phyloP scores from a whole-genome alignment of 352 stramenopile genomes.

The Phytophthora tentaculata region DNA sequence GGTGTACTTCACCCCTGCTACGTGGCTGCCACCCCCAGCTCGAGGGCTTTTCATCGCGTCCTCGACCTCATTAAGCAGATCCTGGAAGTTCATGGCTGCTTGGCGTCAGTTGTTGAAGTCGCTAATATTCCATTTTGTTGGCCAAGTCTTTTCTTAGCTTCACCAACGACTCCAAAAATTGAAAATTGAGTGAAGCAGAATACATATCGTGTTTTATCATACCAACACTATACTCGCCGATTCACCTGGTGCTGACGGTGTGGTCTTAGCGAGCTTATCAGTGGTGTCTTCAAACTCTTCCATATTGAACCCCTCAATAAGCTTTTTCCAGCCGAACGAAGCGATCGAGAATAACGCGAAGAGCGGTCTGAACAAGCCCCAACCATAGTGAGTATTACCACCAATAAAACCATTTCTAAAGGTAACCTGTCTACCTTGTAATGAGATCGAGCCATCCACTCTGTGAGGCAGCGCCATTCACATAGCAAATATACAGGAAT shows the following conservation, averaged over 20 bases:
- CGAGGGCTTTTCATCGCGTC: conserved; percentile 55
- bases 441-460: conserved; percentile 74
- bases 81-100: conserved; percentile 67
- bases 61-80: conserved; percentile 78
- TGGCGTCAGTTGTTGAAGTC: too few species aligned
- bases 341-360: conserved; percentile 73
- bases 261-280: conserved; percentile 21
- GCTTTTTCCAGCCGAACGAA: conserved; percentile 66
- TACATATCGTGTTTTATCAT: conserved; percentile 33
- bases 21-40: conserved; percentile 13
- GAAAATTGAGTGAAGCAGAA: conserved; percentile 12
- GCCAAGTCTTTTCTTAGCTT: conserved; percentile 33
- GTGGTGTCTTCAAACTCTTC: conserved; percentile 43
- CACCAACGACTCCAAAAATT: too few species aligned
- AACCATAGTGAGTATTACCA: conserved; percentile 12
- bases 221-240: conserved; percentile 29
- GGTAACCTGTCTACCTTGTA: conserved; percentile 43
- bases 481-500: conserved; percentile 88
- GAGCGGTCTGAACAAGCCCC: conserved; percentile 40
- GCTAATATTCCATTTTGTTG: conserved; percentile 15
- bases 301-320: conserved; percentile 55
- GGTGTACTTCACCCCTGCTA: conserved; percentile 15
- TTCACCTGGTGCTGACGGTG: conserved; percentile 21
- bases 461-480: conserved; percentile 74
- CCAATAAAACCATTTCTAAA: background rate